These are phyloP conservation scores for Pseudogymnoascus sp. DNA, from an alignment of 2,329 filamentous ascomycete species.

Conservation along the genomic window DNA sequence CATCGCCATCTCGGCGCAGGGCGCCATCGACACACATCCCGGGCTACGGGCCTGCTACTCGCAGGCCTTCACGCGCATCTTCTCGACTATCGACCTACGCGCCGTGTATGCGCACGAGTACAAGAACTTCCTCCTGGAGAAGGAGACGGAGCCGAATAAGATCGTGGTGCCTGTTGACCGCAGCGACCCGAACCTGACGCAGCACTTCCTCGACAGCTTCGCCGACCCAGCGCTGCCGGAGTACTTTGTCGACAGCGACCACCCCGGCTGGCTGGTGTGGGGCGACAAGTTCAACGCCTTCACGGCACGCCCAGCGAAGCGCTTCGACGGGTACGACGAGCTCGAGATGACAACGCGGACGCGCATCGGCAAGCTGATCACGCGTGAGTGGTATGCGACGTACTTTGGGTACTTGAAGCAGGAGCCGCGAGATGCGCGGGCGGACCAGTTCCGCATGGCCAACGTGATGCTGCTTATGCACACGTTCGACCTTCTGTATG, in stretches of 20 bases:
- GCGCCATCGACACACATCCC: slow-evolving; percentile 85
- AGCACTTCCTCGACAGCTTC: slow-evolving; percentile 71
- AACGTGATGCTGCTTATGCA: slow-evolving; percentile 83
- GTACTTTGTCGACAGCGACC: slow-evolving; percentile 86
- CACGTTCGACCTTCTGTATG: slow-evolving; percentile 82
- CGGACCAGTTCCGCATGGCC: slow-evolving; percentile 84
- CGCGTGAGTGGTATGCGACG: slow-evolving; percentile 75
- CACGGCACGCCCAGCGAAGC: slow-evolving; percentile 58
- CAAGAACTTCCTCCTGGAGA: slow-evolving; percentile 75
- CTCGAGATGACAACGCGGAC: slow-evolving; percentile 66
- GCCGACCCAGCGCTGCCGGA: slow-evolving; percentile 64
- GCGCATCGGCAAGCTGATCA: slow-evolving; percentile 74
- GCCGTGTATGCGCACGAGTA: slow-evolving; percentile 82
- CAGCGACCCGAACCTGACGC: slow-evolving; percentile 73
- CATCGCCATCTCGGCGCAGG: slow-evolving; percentile 72
- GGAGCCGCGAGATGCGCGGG: slow-evolving; percentile 73
- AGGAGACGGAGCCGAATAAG: slow-evolving; percentile 71
- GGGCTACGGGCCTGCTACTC: slow-evolving; percentile 75
- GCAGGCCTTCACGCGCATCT: slow-evolving; percentile 67
- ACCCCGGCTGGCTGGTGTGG: slow-evolving; percentile 96
- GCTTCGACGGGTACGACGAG: slow-evolving; percentile 68
- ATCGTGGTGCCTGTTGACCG: slow-evolving; percentile 64
- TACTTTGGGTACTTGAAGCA: slow-evolving; percentile 95
- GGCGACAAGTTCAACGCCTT: slow-evolving; percentile 78
- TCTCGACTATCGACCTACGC: slow-evolving; percentile 80